Evolutionary conservation across 257 asterid genomes (phyloP), one percentile per base, ranked within the genome.

Genomic region (Euphrasia confusa): DNA sequence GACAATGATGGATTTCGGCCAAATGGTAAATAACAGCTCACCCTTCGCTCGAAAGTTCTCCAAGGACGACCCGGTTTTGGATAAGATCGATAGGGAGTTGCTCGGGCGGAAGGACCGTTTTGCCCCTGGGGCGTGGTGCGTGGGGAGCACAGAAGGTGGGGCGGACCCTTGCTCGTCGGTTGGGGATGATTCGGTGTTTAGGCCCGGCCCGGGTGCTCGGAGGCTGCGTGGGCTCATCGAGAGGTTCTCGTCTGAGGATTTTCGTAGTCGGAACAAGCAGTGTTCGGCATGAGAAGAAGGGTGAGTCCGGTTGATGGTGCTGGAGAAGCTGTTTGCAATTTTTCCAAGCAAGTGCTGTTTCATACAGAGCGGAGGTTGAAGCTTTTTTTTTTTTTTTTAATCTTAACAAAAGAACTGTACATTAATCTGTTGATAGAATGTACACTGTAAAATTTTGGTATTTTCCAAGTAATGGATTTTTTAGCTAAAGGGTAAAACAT

Each of bases 21-120:
- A 78, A 18, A 93, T 93, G 99, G 71, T 89, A 17, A 93, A 93
- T 84, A 93, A 96, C 83, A 87, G 94, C 60, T 89, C 97, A 18
- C 86, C 94, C 2, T 93, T 93, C 13, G 97, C 97, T 40, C 61
- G 99, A 50, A 93, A 93, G 77, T 93, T 93, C 49, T 97, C 75
- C 81, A 85, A 73, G 71, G 94, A 85, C 39, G 99, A 93, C 61
- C 85, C 83, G 0, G 83, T 93, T 21, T 57, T 93, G 9, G 97
- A 93, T 78, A 84, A 77, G 90, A 87, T 89, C 47, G 99, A 93
- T 55, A 69, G 35, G 54, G 95, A 89, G 70, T 63, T 93, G 58
- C 84, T 93, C 4, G 95, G 92, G 7, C 81, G 97, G 9, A 76
- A 71, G 1, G 56, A 76, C 65, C 94, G 88, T 10, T 93, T 89